Evolutionary conservation across 352 stramenopile genomes (phyloP).

Genomic region (Phytophthora pseudosyringae): DNA sequence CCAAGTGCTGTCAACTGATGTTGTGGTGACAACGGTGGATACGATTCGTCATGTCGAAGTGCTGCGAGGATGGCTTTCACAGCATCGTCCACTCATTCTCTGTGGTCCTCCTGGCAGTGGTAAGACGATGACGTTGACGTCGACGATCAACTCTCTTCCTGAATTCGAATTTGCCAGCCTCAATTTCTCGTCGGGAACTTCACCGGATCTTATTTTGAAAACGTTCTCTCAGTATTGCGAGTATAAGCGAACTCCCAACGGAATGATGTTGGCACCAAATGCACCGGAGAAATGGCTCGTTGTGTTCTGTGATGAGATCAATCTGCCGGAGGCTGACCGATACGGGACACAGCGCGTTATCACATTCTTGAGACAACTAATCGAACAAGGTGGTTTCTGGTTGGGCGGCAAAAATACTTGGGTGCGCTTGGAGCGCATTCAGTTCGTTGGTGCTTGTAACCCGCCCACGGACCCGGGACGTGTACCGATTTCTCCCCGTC

Average conservation of each 20-base stretch:
- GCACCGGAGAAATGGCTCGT: slow-evolving; percentile 98
- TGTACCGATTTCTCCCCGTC: slow-evolving; percentile 96
- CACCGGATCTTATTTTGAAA: slow-evolving; percentile 98
- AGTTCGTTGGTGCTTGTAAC: slow-evolving; percentile 99
- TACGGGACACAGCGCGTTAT: slow-evolving; percentile 99
- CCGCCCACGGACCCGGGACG: slow-evolving; percentile 99
- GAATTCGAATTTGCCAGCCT: slow-evolving; percentile 98
- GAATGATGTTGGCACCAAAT: slow-evolving; percentile 95
- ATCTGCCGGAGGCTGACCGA: slow-evolving; percentile 97
- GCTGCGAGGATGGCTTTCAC: slow-evolving; percentile 96
- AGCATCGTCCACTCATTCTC: slow-evolving; percentile 97
- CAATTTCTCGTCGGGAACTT: slow-evolving; percentile 99
- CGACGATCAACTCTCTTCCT: slow-evolving; percentile 96
- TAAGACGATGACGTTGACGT: slow-evolving; percentile 99
- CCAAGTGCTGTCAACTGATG: slow-evolving; percentile 95
- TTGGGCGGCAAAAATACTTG: slow-evolving; percentile 89
- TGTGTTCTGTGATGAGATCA: slow-evolving; percentile 99
- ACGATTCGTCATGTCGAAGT: slow-evolving; percentile 99
- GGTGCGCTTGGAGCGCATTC: slow-evolving; percentile 93
- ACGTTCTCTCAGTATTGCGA: slow-evolving; percentile 99
- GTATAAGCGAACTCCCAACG: slow-evolving; percentile 97
- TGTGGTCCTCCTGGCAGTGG: slow-evolving; percentile 98
- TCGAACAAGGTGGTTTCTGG: slow-evolving; percentile 96
- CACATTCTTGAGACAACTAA: slow-evolving; percentile 98
- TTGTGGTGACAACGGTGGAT: slow-evolving; percentile 99